Conservation (phyloP, 306 rosid genomes). For the Corylus avellana region DNA sequence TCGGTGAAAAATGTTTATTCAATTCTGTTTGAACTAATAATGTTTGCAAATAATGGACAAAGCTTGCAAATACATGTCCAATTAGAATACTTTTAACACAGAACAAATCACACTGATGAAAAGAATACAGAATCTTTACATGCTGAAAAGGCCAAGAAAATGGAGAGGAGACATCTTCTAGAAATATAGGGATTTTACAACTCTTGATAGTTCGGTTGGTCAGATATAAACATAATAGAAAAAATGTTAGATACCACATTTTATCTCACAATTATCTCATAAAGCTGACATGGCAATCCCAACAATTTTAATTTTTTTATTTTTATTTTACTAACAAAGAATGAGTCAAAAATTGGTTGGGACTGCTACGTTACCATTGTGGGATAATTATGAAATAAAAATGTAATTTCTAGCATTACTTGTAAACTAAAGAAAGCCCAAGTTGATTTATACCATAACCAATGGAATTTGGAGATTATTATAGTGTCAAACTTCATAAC, state of each 20-base stretch:
- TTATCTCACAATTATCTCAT: no score
- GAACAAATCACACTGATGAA: not conserved
- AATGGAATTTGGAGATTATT: slow-evolving; percentile 14
- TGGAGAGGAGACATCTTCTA: not conserved
- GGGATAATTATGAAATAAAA: no score
- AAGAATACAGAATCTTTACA: not conserved
- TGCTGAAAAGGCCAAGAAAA: not conserved
- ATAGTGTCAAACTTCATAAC: slow-evolving; percentile 74
- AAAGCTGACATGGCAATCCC: no score
- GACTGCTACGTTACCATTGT: no score
- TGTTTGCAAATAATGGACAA: not conserved
- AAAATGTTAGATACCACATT: no score
- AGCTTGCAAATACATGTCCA: not conserved
- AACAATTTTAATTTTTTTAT: no score
- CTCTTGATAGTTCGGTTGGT: not conserved
- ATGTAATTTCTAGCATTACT: no score
- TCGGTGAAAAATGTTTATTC: no score
- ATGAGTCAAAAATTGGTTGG: no score
- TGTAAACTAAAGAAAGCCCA: not conserved
- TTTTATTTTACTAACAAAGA: no score
- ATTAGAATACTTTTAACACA: not conserved
- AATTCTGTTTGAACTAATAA: no score
- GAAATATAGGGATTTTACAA: not conserved
- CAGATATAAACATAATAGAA: not conserved
- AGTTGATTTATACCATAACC: not conserved